A percentile compares a stretch with the other conserved stretches of the same genome.
These are phyloP conservation scores for Pilasporangium apinafurcum DNA, from an alignment of 352 stramenopile species.

Conservation along the genomic window DNA sequence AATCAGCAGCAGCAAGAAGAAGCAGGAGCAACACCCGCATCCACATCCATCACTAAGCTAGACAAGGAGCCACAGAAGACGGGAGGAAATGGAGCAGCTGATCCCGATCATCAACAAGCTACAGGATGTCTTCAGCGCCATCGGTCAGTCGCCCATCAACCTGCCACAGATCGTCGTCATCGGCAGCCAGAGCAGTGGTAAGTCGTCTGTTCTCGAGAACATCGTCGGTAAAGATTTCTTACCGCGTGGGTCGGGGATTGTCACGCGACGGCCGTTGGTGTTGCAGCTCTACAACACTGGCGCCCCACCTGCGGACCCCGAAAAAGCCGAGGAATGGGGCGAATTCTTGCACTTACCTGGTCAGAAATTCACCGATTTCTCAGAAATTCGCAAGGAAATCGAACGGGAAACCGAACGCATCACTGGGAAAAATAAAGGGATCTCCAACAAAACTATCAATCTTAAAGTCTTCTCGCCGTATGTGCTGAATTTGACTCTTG, in stretches of 20 bases:
- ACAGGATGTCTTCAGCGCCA: constrained; percentile 97
- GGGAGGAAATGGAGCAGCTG: constrained; percentile 99
- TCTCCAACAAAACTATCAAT: constrained; percentile 98
- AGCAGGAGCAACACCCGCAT: background rate
- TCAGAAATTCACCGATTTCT: constrained; percentile 96
- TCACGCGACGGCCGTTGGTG: constrained; percentile 96
- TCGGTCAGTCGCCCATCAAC: constrained; percentile 94
- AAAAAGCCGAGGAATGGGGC: constrained; percentile 89
- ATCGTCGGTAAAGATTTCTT: constrained; percentile 95
- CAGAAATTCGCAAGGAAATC: constrained; percentile 97
- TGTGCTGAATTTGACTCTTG: constrained; percentile 98
- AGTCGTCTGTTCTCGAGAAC: constrained; percentile 95
- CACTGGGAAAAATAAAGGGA: constrained; percentile 96
- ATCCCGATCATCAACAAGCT: constrained; percentile 99
- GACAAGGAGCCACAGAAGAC: no score
- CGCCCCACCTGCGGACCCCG: constrained; percentile 10
- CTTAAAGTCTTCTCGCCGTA: constrained; percentile 98
- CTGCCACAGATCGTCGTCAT: constrained; percentile 98
- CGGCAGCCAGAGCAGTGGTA: constrained; percentile 95
- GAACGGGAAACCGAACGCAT: constrained; percentile 96
- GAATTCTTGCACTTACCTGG: constrained; percentile 98
- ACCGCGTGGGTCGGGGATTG: constrained; percentile 96
- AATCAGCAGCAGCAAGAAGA: background rate
- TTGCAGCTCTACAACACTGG: constrained; percentile 95
- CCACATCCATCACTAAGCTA: no score